Percentiles rank a stretch among this genome's conserved stretches.
Conservation (phyloP, 2,329 filamentous ascomycete genomes). For the Ophiostoma pallidulum region DNA sequence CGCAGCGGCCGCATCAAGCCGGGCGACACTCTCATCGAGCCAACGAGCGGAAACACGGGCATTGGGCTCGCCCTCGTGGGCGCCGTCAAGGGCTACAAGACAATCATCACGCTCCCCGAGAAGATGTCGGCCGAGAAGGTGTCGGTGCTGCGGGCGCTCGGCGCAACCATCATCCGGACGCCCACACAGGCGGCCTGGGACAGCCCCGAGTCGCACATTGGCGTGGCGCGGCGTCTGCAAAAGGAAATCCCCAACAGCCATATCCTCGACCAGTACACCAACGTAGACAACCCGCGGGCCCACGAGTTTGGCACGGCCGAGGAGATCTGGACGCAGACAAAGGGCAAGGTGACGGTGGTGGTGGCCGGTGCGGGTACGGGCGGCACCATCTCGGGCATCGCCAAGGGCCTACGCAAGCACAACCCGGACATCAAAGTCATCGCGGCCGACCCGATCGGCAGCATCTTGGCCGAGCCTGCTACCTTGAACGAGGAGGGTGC, state of each 20-base stretch:
- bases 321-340: slow-evolving; percentile 90
- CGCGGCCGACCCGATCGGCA: slow-evolving; percentile 85
- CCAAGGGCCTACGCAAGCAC: slow-evolving; percentile 78
- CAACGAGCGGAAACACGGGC: slow-evolving; percentile 95
- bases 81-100: slow-evolving; percentile 95
- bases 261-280: slow-evolving; percentile 94
- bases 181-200: slow-evolving; percentile 94
- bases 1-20: slow-evolving; percentile 87
- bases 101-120: slow-evolving; percentile 96
- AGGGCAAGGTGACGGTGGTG: slow-evolving; percentile 70
- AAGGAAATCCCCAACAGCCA: slow-evolving; percentile 96
- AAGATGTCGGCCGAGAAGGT: slow-evolving; percentile 99
- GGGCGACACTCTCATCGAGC: slow-evolving; percentile 94
- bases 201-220: slow-evolving; percentile 91
- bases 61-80: slow-evolving; percentile 91
- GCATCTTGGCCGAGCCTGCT: slow-evolving; percentile 77
- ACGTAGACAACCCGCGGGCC: slow-evolving; percentile 81
- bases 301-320: slow-evolving; percentile 92
- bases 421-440: slow-evolving; percentile 78
- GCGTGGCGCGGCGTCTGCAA: slow-evolving; percentile 78
- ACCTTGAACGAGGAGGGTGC: slow-evolving; percentile 67
- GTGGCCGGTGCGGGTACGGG: slow-evolving; percentile 92
- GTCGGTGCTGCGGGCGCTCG: slow-evolving; percentile 82
- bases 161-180: slow-evolving; percentile 94
- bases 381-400: slow-evolving; percentile 86